Conservation (phyloP, 2,329 filamentous ascomycete genomes). For the Tolypocladium ovalisporum region DNA sequence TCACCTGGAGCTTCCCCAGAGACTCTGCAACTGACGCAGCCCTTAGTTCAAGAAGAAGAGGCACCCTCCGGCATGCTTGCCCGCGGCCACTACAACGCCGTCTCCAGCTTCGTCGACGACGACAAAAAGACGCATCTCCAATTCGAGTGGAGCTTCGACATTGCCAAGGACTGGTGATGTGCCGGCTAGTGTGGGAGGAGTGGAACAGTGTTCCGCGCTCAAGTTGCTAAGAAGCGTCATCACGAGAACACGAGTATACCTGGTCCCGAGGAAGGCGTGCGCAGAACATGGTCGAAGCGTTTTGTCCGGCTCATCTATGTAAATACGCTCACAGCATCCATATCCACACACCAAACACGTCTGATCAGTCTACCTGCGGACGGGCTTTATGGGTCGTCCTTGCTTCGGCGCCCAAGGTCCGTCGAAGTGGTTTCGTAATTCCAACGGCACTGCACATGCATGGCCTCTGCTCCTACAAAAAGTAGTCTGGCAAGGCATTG, state of each 20-base stretch:
- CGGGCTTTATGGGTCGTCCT: not conserved
- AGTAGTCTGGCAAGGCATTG: constrained; percentile 58
- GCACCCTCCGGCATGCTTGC: constrained; percentile 85
- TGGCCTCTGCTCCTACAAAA: constrained; percentile 35
- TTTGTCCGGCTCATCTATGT: not conserved
- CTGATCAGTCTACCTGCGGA: not conserved
- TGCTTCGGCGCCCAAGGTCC: not conserved
- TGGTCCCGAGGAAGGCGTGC: not conserved
- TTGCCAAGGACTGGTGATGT: constrained; percentile 84
- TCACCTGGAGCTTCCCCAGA: not conserved
- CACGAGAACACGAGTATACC: constrained; percentile 10
- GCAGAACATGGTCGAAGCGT: not conserved
- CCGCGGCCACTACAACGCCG: constrained; percentile 80
- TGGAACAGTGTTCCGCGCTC: not conserved
- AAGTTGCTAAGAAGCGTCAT: constrained; percentile 8
- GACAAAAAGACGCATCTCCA: constrained; percentile 82
- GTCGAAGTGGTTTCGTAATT: not conserved
- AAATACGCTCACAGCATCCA: not conserved
- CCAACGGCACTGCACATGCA: not conserved
- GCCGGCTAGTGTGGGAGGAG: constrained; percentile 1
- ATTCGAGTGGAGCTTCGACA: constrained; percentile 96
- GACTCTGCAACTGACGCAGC: not conserved
- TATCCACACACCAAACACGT: not conserved
- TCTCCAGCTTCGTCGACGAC: constrained; percentile 89
- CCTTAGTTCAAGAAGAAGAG: constrained; percentile 74